Percentiles rank a stretch among this genome's conserved stretches.
Conservation (phyloP, 441 rosid genomes). For the Aquilaria agallochum region DNA sequence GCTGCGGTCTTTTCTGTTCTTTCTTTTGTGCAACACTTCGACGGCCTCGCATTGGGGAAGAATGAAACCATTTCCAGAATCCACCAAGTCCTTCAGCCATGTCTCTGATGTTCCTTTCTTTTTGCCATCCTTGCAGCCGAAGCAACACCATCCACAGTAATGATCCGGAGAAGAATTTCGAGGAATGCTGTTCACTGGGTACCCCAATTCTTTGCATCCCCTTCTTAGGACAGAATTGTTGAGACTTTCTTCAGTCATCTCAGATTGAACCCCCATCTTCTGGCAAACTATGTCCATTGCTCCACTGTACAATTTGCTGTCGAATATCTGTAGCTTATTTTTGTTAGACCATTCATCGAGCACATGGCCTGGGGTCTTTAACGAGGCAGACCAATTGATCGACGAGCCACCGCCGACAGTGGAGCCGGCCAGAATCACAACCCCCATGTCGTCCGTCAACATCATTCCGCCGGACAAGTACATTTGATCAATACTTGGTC, state of each 20-base stretch:
- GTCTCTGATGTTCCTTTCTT: slow-evolving; percentile 77
- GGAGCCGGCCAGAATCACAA: slow-evolving; percentile 64
- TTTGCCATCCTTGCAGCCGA: slow-evolving; percentile 81
- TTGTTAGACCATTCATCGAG: slow-evolving; percentile 56
- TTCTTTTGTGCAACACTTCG: slow-evolving; percentile 37
- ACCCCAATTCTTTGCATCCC: slow-evolving; percentile 73
- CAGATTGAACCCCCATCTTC: slow-evolving; percentile 77
- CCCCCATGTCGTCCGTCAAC: slow-evolving; percentile 55
- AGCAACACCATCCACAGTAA: slow-evolving; percentile 77
- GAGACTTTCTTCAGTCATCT: slow-evolving; percentile 54
- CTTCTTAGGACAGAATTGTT: slow-evolving; percentile 61
- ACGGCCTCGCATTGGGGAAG: slow-evolving; percentile 64
- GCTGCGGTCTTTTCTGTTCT: slow-evolving; percentile 22
- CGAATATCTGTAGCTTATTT: slow-evolving; percentile 48
- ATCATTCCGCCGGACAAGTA: slow-evolving; percentile 52
- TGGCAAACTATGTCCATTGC: slow-evolving; percentile 66
- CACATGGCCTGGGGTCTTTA: slow-evolving; percentile 67
- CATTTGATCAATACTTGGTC: slow-evolving; percentile 74
- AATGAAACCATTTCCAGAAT: slow-evolving; percentile 68
- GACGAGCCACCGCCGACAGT: slow-evolving; percentile 89
- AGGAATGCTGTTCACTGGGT: slow-evolving; percentile 48
- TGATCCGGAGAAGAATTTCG: slow-evolving; percentile 64
- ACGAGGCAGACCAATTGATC: slow-evolving; percentile 81
- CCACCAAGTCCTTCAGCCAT: slow-evolving; percentile 74
- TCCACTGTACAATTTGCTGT: slow-evolving; percentile 49